Percentiles rank a stretch among this genome's conserved stretches.
Conservation (phyloP, 371 early-diverging fungal species). For the Mortierella sp. region DNA sequence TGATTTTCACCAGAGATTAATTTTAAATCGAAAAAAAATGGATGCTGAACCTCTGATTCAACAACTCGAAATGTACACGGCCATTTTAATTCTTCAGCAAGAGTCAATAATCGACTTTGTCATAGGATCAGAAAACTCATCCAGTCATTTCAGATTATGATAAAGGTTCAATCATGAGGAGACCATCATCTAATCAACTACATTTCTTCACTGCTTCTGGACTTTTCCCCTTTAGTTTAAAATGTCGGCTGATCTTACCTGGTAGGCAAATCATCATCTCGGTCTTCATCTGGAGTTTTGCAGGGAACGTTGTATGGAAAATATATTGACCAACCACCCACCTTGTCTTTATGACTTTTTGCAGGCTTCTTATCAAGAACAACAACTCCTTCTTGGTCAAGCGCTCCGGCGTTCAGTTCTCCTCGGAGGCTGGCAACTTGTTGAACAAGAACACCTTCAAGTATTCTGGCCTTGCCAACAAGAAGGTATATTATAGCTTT, state of each 20-base stretch:
- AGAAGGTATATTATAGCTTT: conserved; percentile 70
- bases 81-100: background rate
- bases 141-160: background rate
- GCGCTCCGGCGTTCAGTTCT: conserved; percentile 86
- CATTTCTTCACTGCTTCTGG: background rate
- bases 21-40: conserved; percentile 2
- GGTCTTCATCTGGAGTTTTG: background rate
- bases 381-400: conserved; percentile 91
- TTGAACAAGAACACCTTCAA: conserved; percentile 88
- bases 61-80: background rate
- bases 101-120: background rate
- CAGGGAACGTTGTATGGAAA: background rate
- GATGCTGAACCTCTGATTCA: background rate
- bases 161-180: conserved; percentile 18
- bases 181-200: conserved; percentile 43
- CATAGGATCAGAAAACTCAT: background rate
- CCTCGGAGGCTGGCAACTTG: conserved; percentile 88
- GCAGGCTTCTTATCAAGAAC: conserved; percentile 88
- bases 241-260: conserved; percentile 24
- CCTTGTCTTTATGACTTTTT: background rate
- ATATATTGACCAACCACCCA: background rate
- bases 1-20: background rate
- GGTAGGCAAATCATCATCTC: conserved; percentile 12
- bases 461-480: conserved; percentile 88
- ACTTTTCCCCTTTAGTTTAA: background rate